A percentile compares a stretch with the other conserved stretches of the same genome.
Evolutionary conservation across 2,329 filamentous ascomycete genomes (phyloP).

Genomic region (Neonectria ditissima): DNA sequence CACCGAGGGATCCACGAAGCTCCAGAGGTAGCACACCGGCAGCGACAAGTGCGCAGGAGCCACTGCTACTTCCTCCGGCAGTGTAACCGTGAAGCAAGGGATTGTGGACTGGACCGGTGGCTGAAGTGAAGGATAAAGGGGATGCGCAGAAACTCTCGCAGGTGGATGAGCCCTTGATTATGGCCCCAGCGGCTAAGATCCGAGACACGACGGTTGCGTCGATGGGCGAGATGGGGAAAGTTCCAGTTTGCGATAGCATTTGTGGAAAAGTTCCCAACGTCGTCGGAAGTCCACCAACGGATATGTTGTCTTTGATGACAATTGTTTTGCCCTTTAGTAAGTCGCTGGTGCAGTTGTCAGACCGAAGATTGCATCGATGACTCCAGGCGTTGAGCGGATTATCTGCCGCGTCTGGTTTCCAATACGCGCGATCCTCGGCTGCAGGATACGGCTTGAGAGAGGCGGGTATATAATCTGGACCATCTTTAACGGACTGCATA

Average conservation of each 20-base stretch:
- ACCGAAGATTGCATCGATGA: conserved; percentile 44
- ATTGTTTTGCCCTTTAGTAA: conserved; percentile 35
- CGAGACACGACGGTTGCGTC: conserved; percentile 37
- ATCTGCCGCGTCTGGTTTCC: conserved; percentile 35
- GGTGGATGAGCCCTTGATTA: conserved; percentile 43
- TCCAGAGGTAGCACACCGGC: conserved; percentile 24
- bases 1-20: conserved; percentile 11
- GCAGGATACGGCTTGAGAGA: conserved; percentile 34
- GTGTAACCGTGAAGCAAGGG: conserved; percentile 42
- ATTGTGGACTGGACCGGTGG: conserved; percentile 46
- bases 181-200: conserved; percentile 42
- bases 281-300: conserved; percentile 43
- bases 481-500: conserved; percentile 39
- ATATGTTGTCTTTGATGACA: conserved; percentile 48
- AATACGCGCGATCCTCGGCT: conserved; percentile 33
- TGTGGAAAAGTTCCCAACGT: conserved; percentile 36
- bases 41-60: conserved; percentile 47
- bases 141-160: conserved; percentile 49
- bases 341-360: conserved; percentile 1
- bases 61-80: conserved; percentile 48
- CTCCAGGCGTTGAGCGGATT: conserved; percentile 52
- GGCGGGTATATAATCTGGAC: conserved; percentile 45
- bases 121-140: conserved; percentile 44
- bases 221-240: conserved; percentile 38
- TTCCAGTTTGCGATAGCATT: conserved; percentile 18